Conservation (phyloP, 441 rosid genomes). For the Erysimum cheiri region DNA sequence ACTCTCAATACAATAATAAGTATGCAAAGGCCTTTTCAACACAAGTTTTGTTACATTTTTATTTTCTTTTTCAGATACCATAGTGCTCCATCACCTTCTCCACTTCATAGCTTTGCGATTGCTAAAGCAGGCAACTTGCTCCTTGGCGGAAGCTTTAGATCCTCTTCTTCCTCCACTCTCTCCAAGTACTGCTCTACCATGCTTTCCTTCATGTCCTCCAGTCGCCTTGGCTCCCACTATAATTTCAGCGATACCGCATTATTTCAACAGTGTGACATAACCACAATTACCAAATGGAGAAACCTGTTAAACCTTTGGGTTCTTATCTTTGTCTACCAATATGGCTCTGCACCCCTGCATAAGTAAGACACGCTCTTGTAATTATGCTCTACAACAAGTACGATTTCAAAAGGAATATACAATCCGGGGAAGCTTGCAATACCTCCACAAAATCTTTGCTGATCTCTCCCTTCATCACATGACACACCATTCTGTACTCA, state of each 20-base stretch:
- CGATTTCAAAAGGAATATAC: conserved; percentile 13
- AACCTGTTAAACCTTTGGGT: conserved; percentile 66
- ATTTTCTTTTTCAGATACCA: conserved; percentile 24
- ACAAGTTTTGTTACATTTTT: conserved; percentile 27
- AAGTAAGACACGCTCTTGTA: conserved; percentile 12
- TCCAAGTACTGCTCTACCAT: conserved; percentile 73
- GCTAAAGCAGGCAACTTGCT: conserved; percentile 59
- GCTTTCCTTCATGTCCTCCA: conserved; percentile 64
- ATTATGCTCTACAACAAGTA: background rate
- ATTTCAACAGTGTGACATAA: conserved; percentile 12
- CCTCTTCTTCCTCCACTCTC: conserved; percentile 66
- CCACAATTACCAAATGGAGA: conserved; percentile 16
- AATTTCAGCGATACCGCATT: background rate
- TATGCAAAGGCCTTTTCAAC: too few relatives aligned
- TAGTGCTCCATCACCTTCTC: conserved; percentile 40
- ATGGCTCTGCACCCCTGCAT: conserved; percentile 95
- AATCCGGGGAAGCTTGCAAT: conserved; percentile 26
- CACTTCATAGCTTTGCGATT: conserved; percentile 68
- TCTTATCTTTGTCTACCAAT: conserved; percentile 85
- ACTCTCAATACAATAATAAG: conserved; percentile 27
- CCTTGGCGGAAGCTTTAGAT: conserved; percentile 72
- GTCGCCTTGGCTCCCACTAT: conserved; percentile 86
- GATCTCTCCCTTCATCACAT: conserved; percentile 75
- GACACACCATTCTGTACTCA: conserved; percentile 90
- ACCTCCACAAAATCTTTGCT: conserved; percentile 95